phyloP scores from a whole-genome alignment of 2,329 filamentous ascomycete species.

The Dactylellina drechsleri region DNA sequence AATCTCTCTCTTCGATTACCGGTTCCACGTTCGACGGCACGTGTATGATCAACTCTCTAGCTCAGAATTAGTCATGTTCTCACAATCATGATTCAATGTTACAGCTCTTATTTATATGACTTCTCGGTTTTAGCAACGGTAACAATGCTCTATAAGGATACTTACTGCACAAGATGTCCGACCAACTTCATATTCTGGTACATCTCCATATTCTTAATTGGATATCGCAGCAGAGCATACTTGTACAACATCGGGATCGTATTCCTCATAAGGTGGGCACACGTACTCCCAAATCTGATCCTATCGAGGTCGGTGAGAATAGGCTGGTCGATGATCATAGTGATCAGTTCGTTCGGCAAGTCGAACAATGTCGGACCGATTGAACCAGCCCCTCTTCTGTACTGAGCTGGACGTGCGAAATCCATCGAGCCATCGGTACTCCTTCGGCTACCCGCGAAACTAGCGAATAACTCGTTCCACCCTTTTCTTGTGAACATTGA shows the following conservation, averaged over 20 bases:
- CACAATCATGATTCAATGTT: not conserved
- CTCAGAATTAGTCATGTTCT: not conserved
- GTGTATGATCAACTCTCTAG: slow-evolving; percentile 45
- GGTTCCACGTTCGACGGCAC: slow-evolving; percentile 21
- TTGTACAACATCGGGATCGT: slow-evolving; percentile 43
- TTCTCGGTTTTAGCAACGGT: not conserved
- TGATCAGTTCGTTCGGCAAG: slow-evolving; percentile 34
- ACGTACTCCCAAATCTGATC: slow-evolving; percentile 35
- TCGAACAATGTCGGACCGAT: slow-evolving; percentile 15
- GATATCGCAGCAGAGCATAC: slow-evolving; percentile 42
- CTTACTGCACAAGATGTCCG: slow-evolving; percentile 46
- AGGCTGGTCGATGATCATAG: slow-evolving; percentile 24
- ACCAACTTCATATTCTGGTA: slow-evolving; percentile 36
- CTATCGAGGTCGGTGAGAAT: slow-evolving; percentile 29
- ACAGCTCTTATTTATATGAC: not conserved
- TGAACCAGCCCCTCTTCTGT: not conserved
- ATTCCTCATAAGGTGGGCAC: slow-evolving; percentile 28
- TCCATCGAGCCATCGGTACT: not conserved
- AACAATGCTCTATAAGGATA: not conserved
- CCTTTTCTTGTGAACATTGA: not conserved
- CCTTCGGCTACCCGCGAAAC: not conserved
- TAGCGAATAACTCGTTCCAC: slow-evolving; percentile 1
- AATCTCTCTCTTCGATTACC: slow-evolving; percentile 31
- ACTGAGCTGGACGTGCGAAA: not conserved
- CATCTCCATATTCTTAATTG: slow-evolving; percentile 25